Conservation (phyloP, 2,329 filamentous ascomycete species). For the Clonostachys rosea region DNA sequence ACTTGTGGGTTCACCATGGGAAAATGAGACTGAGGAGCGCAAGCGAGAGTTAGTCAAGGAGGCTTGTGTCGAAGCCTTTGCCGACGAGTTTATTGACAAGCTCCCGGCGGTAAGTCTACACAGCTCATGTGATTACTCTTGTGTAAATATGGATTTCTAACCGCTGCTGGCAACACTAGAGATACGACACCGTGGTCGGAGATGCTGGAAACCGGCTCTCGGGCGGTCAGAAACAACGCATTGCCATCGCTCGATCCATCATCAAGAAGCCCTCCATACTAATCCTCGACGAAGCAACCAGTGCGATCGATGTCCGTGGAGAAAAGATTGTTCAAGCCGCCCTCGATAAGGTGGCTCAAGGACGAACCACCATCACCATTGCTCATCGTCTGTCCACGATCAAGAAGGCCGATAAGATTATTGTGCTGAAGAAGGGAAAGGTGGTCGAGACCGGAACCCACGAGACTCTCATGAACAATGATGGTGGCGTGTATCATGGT, state of each 20-base stretch:
- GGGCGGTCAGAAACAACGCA: conserved; percentile 80
- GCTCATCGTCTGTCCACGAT: conserved; percentile 73
- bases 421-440: conserved; percentile 68
- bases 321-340: conserved; percentile 61
- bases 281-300: conserved; percentile 75
- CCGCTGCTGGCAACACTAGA: conserved; percentile 26
- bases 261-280: conserved; percentile 67
- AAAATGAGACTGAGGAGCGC: conserved; percentile 45
- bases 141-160: neutral
- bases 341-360: conserved; percentile 54
- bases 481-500: conserved; percentile 60
- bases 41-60: conserved; percentile 57
- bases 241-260: conserved; percentile 74
- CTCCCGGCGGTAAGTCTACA: conserved; percentile 44
- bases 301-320: conserved; percentile 52
- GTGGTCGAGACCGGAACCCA: conserved; percentile 75
- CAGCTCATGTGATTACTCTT: neutral
- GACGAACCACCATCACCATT: conserved; percentile 68
- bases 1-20: conserved; percentile 45
- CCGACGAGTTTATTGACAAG: conserved; percentile 63
- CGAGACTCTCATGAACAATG: conserved; percentile 57
- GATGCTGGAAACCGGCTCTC: conserved; percentile 75
- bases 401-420: conserved; percentile 72
- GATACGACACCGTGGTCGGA: conserved; percentile 71
- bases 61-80: conserved; percentile 64